These are phyloP conservation scores for Phytopythium chamaehyphon DNA, from an alignment of 352 stramenopile species.

Conservation along the genomic window DNA sequence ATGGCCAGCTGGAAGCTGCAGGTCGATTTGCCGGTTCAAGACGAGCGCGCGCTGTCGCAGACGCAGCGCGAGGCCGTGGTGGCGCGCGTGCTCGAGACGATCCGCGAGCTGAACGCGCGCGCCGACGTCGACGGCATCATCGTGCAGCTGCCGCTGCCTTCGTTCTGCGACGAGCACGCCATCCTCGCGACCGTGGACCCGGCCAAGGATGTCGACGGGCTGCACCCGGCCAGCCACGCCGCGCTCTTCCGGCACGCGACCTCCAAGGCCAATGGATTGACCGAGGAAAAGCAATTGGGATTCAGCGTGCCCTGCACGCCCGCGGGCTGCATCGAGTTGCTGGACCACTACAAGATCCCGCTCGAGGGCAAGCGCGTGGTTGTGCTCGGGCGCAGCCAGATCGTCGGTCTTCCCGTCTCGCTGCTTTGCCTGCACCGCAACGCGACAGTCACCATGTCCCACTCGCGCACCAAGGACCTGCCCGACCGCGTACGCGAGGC, in stretches of 20 bases:
- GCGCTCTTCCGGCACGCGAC: conserved; percentile 80
- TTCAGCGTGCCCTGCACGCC: conserved; percentile 95
- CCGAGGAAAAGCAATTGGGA: conserved; percentile 46
- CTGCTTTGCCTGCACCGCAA: conserved; percentile 94
- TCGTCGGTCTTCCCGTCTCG: conserved; percentile 97
- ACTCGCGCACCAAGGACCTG: conserved; percentile 93
- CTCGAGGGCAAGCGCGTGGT: conserved; percentile 96
- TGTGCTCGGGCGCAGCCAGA: conserved; percentile 95
- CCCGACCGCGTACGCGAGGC: conserved; percentile 68
- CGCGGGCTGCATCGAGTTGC: conserved; percentile 94
- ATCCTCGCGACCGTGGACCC: conserved; percentile 91
- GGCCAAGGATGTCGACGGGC: conserved; percentile 97
- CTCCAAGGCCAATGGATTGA: conserved; percentile 23
- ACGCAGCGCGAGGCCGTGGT: conserved; percentile 18
- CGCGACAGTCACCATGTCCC: conserved; percentile 97
- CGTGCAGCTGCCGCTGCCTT: conserved; percentile 89
- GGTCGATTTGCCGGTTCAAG: conserved; percentile 22
- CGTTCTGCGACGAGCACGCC: conserved; percentile 91
- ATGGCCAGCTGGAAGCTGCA: conserved; percentile 89
- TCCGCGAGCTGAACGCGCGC: conserved; percentile 62
- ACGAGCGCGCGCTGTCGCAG: conserved; percentile 8
- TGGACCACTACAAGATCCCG: conserved; percentile 86
- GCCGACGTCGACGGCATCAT: conserved; percentile 83
- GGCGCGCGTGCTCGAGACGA: conserved; percentile 41
- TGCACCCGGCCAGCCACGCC: conserved; percentile 97